A percentile compares a stretch with the other conserved stretches of the same genome.
Conservation (phyloP, 192 early-diverging fungal genomes). For the Coemansia erecta region DNA sequence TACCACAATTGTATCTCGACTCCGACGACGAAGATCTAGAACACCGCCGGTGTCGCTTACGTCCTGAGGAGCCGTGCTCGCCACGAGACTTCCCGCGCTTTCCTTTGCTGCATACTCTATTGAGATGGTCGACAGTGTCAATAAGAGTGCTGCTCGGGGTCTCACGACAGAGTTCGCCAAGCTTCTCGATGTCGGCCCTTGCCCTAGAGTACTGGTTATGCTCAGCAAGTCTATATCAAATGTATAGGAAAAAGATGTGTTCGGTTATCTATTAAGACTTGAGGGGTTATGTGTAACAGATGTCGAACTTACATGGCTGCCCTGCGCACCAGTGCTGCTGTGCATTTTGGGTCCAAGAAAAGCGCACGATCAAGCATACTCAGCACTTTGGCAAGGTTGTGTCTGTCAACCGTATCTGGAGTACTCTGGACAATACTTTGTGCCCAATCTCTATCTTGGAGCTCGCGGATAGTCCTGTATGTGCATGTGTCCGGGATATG, state of each 20-base stretch:
- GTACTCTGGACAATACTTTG: constrained; percentile 19
- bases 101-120: no score
- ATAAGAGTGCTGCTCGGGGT: no score
- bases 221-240: background rate
- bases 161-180: no score
- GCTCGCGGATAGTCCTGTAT: constrained; percentile 14
- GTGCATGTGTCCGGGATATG: background rate
- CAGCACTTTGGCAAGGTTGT: background rate
- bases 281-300: background rate
- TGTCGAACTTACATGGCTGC: constrained; percentile 17
- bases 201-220: background rate
- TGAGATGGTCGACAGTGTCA: no score
- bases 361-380: constrained; percentile 20
- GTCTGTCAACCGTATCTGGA: background rate
- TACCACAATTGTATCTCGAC: no score
- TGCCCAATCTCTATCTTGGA: constrained; percentile 27
- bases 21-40: no score
- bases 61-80: no score
- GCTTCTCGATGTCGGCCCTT: background rate
- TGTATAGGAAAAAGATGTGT: no score
- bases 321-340: constrained; percentile 7
- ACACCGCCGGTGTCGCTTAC: no score
- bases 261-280: no score
- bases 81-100: no score
- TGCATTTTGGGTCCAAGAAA: constrained; percentile 15